These are phyloP conservation scores for Yamadazyma sp. DNA, from an alignment of 805 yeast genomes.

Conservation along the genomic window DNA sequence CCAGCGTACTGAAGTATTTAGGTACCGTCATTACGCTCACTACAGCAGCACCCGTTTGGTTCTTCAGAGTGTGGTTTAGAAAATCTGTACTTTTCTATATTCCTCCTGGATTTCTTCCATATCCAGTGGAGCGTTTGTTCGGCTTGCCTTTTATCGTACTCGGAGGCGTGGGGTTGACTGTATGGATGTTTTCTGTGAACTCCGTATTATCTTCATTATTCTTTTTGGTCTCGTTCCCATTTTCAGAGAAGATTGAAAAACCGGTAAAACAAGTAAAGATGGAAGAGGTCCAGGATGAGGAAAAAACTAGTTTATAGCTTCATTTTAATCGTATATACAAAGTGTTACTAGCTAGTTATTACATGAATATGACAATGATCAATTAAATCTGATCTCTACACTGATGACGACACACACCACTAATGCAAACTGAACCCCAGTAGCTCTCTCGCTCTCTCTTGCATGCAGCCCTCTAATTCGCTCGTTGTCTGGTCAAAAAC, in stretches of 20 bases:
- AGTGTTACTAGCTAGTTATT: no score
- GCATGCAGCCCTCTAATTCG: constrained; percentile 20
- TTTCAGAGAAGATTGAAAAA: constrained; percentile 14
- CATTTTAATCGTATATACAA: no score
- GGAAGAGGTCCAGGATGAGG: constrained; percentile 9
- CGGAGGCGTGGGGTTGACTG: constrained; percentile 61
- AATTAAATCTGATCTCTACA: no score
- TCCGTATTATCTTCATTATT: constrained; percentile 25
- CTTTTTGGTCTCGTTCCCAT: constrained; percentile 23
- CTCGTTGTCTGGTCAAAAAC: constrained; percentile 9
- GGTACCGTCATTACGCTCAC: constrained; percentile 32
- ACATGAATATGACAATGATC: no score
- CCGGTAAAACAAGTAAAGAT: constrained; percentile 11
- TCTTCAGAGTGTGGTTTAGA: constrained; percentile 52
- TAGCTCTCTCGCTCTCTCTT: constrained; percentile 11
- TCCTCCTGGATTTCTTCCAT: constrained; percentile 59
- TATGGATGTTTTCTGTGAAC: constrained; percentile 51
- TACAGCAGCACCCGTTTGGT: constrained; percentile 50
- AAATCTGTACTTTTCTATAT: constrained; percentile 56
- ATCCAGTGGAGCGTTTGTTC: constrained; percentile 51
- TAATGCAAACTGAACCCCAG: no score
- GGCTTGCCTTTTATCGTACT: constrained; percentile 64
- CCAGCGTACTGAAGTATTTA: constrained; percentile 32
- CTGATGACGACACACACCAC: no score
- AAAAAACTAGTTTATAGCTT: neutral